A percentile compares a stretch with the other conserved stretches of the same genome.
Evolutionary conservation across 768 basidiomycete genomes (phyloP).

Genomic region (Rhodotorula graminis): DNA sequence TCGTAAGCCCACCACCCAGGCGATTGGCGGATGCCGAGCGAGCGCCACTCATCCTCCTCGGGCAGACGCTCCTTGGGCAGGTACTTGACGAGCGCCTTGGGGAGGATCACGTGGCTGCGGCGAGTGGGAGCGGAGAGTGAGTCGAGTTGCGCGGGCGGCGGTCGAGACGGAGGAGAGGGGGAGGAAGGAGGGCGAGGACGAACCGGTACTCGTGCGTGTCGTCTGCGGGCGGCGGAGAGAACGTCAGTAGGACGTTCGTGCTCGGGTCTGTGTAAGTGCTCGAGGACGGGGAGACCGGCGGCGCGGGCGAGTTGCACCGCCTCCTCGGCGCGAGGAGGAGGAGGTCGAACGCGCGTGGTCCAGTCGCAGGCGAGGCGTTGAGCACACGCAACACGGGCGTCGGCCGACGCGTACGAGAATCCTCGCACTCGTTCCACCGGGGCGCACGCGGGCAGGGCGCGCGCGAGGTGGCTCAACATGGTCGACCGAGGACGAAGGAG

Average conservation of each 20-base stretch:
- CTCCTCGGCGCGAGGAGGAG: no score
- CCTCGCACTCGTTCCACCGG: no score
- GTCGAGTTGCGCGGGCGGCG: neutral
- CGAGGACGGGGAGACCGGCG: no score
- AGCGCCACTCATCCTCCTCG: slow-evolving; percentile 85
- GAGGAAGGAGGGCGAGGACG: neutral
- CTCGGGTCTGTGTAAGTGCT: neutral
- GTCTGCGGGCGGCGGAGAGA: neutral
- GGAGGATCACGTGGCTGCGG: slow-evolving; percentile 83
- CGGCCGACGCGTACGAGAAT: no score
- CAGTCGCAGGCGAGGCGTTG: no score
- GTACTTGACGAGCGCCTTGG: slow-evolving; percentile 88
- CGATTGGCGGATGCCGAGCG: slow-evolving; percentile 92
- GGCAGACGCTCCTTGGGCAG: slow-evolving; percentile 82
- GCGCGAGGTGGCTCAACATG: no score
- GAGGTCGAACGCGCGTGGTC: no score
- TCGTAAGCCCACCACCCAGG: slow-evolving; percentile 59
- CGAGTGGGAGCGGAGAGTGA: neutral
- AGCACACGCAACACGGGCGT: no score
- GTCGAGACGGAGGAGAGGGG: neutral
- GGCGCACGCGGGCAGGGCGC: no score
- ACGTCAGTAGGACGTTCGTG: no score
- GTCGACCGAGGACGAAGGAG: no score
- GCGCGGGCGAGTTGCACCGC: no score
- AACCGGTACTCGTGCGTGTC: slow-evolving; percentile 39